Percentiles rank a stretch among this genome's conserved stretches.
Evolutionary conservation across 148 eudicot species (phyloP).

Genomic region (Rhododendron griersonianum): DNA sequence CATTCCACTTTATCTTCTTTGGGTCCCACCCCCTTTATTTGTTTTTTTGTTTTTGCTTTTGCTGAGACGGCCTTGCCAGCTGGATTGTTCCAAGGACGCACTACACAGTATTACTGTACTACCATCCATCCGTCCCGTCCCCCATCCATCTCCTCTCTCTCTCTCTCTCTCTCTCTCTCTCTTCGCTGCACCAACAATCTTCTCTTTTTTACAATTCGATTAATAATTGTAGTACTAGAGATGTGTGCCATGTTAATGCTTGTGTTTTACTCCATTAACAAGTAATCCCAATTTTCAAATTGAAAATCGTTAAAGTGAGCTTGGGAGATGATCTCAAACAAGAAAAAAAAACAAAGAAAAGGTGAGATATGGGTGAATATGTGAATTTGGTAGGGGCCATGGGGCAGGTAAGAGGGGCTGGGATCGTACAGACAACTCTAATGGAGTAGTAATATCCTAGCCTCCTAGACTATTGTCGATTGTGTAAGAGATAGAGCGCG

Average conservation of each 20-base stretch:
- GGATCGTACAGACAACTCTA: too few relatives aligned
- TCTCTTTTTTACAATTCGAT: too few relatives aligned
- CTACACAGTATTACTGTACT: background rate
- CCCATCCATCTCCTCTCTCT: too few relatives aligned
- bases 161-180: too few relatives aligned
- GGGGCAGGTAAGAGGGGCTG: background rate
- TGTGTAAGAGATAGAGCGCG: too few relatives aligned
- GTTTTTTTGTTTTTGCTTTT: conserved; percentile 3
- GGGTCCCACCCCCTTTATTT: background rate
- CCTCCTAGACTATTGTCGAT: too few relatives aligned
- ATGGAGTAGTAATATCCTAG: too few relatives aligned
- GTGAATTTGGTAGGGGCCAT: background rate
- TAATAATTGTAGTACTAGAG: background rate
- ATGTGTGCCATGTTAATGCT: background rate
- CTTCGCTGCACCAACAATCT: too few relatives aligned
- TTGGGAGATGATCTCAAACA: too few relatives aligned
- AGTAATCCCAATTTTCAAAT: background rate
- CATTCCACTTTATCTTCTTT: conserved; percentile 3
- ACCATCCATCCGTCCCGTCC: too few relatives aligned
- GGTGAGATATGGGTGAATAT: background rate
- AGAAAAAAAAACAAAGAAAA: background rate
- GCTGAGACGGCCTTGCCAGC: background rate
- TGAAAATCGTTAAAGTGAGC: too few relatives aligned
- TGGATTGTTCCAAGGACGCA: background rate
- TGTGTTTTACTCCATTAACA: background rate